Evolutionary conservation across 176 grass and related monocot genomes (phyloP).

Genomic region (Triticum monococcum): DNA sequence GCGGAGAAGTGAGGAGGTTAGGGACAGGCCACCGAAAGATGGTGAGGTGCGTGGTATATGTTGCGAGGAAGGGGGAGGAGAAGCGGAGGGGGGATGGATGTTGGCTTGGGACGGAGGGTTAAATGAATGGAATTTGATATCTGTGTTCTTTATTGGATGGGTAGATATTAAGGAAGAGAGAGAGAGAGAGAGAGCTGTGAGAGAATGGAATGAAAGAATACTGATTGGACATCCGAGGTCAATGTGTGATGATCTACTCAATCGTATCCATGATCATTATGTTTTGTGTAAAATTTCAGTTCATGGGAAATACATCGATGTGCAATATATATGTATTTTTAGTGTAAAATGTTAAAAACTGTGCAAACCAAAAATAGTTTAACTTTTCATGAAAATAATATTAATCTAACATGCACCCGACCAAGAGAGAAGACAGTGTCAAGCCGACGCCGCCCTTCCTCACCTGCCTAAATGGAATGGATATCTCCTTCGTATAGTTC

Average conservation of each 20-base stretch:
- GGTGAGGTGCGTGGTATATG: constrained; percentile 51
- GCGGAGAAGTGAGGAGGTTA: constrained; percentile 11
- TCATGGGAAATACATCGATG: neutral
- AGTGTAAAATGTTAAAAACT: no score
- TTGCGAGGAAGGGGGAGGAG: constrained; percentile 46
- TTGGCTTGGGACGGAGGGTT: neutral
- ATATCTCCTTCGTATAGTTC: no score
- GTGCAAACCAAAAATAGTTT: no score
- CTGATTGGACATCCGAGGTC: neutral
- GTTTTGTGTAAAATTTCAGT: neutral
- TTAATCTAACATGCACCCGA: no score
- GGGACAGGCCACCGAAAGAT: constrained; percentile 49
- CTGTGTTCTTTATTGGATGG: constrained; percentile 45
- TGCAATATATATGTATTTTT: neutral
- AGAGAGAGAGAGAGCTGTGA: no score
- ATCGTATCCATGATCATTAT: neutral
- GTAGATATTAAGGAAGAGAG: constrained; percentile 20
- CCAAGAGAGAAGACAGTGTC: no score
- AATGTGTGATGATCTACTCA: constrained; percentile 25
- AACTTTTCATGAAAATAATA: no score
- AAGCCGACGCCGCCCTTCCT: no score
- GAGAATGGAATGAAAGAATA: constrained; percentile 25
- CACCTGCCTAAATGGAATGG: no score
- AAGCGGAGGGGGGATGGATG: constrained; percentile 4
- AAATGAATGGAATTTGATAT: constrained; percentile 39